These are phyloP conservation scores for Hypoxylon sp. DNA, from an alignment of 2,329 filamentous ascomycete species.

Conservation along the genomic window DNA sequence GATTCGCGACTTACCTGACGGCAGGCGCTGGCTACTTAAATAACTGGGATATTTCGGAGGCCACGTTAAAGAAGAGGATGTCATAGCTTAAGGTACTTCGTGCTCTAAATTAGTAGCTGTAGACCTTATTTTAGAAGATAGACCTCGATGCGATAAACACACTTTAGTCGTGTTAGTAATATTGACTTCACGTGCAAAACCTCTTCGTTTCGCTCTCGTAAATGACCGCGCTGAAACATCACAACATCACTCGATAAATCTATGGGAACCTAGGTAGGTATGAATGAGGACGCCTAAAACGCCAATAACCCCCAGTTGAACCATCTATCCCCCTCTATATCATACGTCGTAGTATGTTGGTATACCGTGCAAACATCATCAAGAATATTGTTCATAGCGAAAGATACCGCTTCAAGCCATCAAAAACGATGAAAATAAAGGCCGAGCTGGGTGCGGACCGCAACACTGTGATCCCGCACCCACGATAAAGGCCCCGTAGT, in stretches of 20 bases:
- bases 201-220: background rate
- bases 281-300: constrained; percentile 38
- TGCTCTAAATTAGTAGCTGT: background rate
- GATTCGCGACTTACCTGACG: constrained; percentile 89
- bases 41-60: constrained; percentile 70
- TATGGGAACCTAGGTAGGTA: constrained; percentile 28
- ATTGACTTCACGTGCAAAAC: background rate
- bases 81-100: background rate
- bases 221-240: constrained; percentile 1
- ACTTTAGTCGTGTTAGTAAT: background rate
- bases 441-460: constrained; percentile 95
- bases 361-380: constrained; percentile 54
- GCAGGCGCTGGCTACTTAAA: constrained; percentile 78
- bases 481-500: constrained; percentile 87
- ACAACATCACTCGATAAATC: constrained; percentile 12
- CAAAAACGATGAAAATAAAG: constrained; percentile 97
- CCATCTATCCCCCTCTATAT: constrained; percentile 32
- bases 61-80: constrained; percentile 48
- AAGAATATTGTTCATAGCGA: constrained; percentile 57
- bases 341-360: constrained; percentile 26
- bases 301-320: constrained; percentile 22
- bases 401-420: constrained; percentile 82
- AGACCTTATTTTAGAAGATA: background rate
- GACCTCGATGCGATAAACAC: background rate
- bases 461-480: constrained; percentile 92